Evolutionary conservation across 129 eudicot genomes (phyloP).

Genomic region (Helichrysum umbraculigerum): DNA sequence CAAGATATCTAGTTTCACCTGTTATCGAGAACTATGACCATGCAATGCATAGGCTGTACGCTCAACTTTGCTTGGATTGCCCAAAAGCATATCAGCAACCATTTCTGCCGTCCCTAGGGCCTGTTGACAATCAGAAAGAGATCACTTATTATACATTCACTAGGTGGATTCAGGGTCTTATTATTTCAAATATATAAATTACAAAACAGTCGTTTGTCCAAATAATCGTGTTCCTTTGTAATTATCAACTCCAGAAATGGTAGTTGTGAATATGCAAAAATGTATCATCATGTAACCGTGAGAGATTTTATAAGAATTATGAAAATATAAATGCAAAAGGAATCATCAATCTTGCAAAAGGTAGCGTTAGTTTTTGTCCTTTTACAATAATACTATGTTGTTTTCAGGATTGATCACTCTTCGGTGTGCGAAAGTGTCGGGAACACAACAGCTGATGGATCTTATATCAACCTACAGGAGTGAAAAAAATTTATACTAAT

Average conservation of each 20-base stretch:
- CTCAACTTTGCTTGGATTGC: constrained; percentile 58
- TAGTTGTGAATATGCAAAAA: neutral
- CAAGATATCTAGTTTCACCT: constrained; percentile 25
- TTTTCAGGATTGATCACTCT: neutral
- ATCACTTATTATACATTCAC: neutral
- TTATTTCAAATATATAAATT: constrained; percentile 1
- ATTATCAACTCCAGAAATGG: neutral
- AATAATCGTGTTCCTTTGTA: neutral
- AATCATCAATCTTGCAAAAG: neutral
- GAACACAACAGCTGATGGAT: neutral
- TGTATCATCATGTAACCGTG: neutral
- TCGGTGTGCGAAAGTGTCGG: neutral
- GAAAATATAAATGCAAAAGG: neutral
- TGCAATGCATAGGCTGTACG: constrained; percentile 51
- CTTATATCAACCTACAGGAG: neutral
- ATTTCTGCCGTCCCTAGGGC: constrained; percentile 96
- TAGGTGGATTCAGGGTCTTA: neutral
- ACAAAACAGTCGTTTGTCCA: constrained; percentile 1
- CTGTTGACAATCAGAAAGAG: constrained; percentile 36
- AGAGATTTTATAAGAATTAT: neutral
- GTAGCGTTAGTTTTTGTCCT: neutral
- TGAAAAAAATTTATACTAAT: neutral
- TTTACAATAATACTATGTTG: neutral
- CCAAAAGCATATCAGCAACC: constrained; percentile 79
- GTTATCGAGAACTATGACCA: constrained; percentile 28